Base-by-base conservation (phyloP, 2,329 filamentous ascomycete genomes). In the Phyllosticta citrichinensis region DNA sequence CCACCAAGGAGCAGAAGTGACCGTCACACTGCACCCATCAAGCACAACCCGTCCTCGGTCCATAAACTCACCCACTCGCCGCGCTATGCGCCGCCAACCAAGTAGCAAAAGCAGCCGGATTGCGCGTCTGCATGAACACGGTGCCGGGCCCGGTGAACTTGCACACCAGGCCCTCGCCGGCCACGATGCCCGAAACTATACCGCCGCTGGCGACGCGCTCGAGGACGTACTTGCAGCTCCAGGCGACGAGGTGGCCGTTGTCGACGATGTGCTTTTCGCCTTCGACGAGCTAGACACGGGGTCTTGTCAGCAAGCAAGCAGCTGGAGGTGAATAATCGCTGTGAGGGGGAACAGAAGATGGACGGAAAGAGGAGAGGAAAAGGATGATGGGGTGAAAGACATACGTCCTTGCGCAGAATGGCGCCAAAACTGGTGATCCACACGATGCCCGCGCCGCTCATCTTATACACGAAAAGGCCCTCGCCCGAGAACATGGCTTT, bases 401-500 rank as follows among this genome's bases (percentile, higher is more conserved):
- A 79, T 71, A 95, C 89, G 72, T 97, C 91, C 77, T 97, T 97
- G 69, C 88, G 83, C 64, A 97, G 90, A 63, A 99, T 96, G 5
- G 94, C 94, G 6, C 94, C 94, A 68, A 99, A 94, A 69, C 90
- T 96, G 9, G 90, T 89, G 55, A 97, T 81, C 90, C 93, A 99
- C 51, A 96, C 70, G 40, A 97, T 77, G 0, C 94, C 94, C 6
- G 80, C 82, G 0, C 93, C 93, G 14, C 80, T 83, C 10, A 97
- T 87, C 73, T 89, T 92, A 74, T 95, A 95, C 11, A 97, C 85
- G 74, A 91, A 97, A 27, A 97, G 71, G 0, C 94, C 94, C 73
- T 97, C 94, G 0, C 94, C 94, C 20, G 87, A 91, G 73, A 99
- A 97, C 74, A 97, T 89, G 20, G 89, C 91, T 73, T 97, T 97